phyloP scores from a whole-genome alignment of 495 filamentous ascomycete species.

The Xylaria intraflava region DNA sequence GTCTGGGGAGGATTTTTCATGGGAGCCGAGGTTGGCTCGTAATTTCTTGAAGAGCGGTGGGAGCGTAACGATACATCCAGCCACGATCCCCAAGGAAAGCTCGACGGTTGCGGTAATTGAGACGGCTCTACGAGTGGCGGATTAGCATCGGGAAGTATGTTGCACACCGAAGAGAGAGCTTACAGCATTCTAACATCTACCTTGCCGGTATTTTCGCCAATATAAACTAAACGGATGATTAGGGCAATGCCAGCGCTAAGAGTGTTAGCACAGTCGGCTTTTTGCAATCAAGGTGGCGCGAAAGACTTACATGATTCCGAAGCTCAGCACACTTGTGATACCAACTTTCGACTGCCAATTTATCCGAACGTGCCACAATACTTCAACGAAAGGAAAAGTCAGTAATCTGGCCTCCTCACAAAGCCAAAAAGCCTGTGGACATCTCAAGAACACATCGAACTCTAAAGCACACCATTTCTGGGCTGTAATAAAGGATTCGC shows the following conservation, averaged over 20 bases:
- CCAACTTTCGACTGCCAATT: conserved; percentile 27
- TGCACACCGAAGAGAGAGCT: neutral
- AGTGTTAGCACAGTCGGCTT: conserved; percentile 3
- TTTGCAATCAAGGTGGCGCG: neutral
- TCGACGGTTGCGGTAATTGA: conserved; percentile 36
- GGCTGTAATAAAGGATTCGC: neutral
- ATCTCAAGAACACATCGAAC: neutral
- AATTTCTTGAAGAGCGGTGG: conserved; percentile 32
- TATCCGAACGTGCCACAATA: conserved; percentile 38
- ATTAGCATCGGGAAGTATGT: neutral
- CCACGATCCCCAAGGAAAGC: conserved; percentile 34
- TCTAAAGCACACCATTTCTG: neutral
- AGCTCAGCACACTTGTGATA: conserved; percentile 27
- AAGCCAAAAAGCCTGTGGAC: neutral
- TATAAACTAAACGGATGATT: conserved; percentile 35
- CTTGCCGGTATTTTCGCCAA: conserved; percentile 20
- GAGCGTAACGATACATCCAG: conserved; percentile 37
- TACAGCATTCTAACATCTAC: conserved; percentile 17
- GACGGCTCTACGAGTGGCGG: conserved; percentile 15
- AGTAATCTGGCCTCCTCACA: neutral
- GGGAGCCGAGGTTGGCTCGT: neutral
- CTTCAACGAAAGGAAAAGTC: neutral
- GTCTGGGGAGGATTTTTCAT: neutral
- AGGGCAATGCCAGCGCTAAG: conserved; percentile 35
- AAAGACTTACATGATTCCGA: conserved; percentile 29